Base-by-base conservation (phyloP, 768 basidiomycete genomes). In the Pulveroboletus sp. region DNA sequence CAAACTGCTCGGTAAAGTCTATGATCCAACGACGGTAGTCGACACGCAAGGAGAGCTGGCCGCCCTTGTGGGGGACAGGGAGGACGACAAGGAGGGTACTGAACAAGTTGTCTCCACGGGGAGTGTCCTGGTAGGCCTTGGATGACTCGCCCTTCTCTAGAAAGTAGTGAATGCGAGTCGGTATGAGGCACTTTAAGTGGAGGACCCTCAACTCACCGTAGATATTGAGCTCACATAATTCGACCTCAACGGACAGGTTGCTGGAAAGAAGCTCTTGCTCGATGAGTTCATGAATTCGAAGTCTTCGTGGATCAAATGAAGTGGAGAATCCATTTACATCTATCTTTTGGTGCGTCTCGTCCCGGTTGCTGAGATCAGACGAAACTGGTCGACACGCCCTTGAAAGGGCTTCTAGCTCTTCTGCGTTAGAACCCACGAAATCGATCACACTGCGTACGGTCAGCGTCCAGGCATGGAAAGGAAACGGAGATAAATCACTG, bases 41-140 rank as follows among this genome's bases (percentile, higher is more conserved):
- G 27, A 29, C 27, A 29, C 5, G 8, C 9, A 29, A 11, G 8
- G 27, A 29, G 14, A 58, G 24, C 36, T 53, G 51, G 12, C 57
- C 55, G 3, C 54, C 47, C 16, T 48, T 45, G 35, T 57, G 54
- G 0, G 54, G 19, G 1, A 73, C 73, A 14, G 79, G 79, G 42
- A 78, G 70, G n/a, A 76, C 68, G 29, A 80, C 53, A 1, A 80
- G 72, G 9, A 83, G 69, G 2, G 79, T 79, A 1, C 75, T 79
- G 32, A 82, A 74, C 72, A 80, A 79, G 23, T 56, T 54, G 8
- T 66, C 63, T 8, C 63, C 55, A 4, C 72, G 71, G 4, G 75
- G 76, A 0, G 78, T 78, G 20, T 56, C 53, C 14, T 51, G 41
- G 36, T 56, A 49, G 1, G 45, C 41, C 34, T 52, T 56, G 47